Percentiles rank a stretch among this genome's conserved stretches.
phyloP scores from a whole-genome alignment of 495 filamentous ascomycete species.

The Trichodelitschia bisporula region DNA sequence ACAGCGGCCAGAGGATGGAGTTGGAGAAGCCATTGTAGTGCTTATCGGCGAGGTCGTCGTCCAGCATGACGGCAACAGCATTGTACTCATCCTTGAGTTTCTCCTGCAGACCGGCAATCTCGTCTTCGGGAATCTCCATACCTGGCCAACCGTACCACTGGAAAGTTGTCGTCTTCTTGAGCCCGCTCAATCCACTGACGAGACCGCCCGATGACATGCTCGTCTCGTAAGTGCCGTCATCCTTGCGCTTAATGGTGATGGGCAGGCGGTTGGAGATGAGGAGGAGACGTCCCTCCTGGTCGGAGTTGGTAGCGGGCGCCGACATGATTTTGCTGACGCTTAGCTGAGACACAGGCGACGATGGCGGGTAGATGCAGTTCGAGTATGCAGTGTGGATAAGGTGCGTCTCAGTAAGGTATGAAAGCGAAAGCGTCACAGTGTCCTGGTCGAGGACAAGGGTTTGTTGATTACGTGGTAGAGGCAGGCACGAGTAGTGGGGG shows the following conservation, averaged over 20 bases:
- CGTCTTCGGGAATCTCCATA: slow-evolving; percentile 33
- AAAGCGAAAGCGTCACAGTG: neutral
- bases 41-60: slow-evolving; percentile 25
- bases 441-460: no score
- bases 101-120: slow-evolving; percentile 14
- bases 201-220: slow-evolving; percentile 89
- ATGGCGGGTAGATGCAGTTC: neutral
- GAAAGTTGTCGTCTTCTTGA: slow-evolving; percentile 79
- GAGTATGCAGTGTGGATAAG: neutral
- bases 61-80: slow-evolving; percentile 28
- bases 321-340: no score
- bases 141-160: slow-evolving; percentile 98
- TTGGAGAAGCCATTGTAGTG: slow-evolving; percentile 45
- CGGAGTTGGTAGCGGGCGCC: no score
- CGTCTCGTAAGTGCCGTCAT: slow-evolving; percentile 63
- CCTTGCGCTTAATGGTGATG: slow-evolving; percentile 79
- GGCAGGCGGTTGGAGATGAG: slow-evolving; percentile 85
- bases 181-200: slow-evolving; percentile 68
- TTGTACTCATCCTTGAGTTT: slow-evolving; percentile 22
- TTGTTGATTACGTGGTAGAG: no score
- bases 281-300: slow-evolving; percentile 28
- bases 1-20: slow-evolving; percentile 82
- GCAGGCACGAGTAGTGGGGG: no score
- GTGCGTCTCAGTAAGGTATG: no score
- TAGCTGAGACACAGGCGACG: no score